A percentile compares a stretch with the other conserved stretches of the same genome.
These are phyloP conservation scores for Pistacia vera DNA, from an alignment of 345 rosid species.

Conservation along the genomic window DNA sequence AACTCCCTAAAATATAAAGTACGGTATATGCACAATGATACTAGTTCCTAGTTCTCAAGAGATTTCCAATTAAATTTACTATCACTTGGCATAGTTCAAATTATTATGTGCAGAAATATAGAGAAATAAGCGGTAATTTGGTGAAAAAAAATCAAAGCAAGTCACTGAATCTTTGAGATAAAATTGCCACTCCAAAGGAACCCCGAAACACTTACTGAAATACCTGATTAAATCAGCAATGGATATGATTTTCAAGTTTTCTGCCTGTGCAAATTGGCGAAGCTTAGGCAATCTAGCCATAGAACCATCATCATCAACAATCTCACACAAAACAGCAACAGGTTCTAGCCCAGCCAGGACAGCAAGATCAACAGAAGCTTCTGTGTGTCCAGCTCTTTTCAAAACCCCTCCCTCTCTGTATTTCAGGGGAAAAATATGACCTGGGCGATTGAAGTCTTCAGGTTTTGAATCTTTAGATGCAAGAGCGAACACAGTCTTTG, in stretches of 20 bases:
- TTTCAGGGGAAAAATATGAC: constrained; percentile 82
- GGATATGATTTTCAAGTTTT: constrained; percentile 74
- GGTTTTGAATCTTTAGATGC: constrained; percentile 81
- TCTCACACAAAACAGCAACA: constrained; percentile 77
- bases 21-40: not conserved
- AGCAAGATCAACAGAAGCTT: constrained; percentile 91
- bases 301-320: constrained; percentile 97
- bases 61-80: not conserved
- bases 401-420: constrained; percentile 91
- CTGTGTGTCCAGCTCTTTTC: constrained; percentile 97
- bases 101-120: not conserved
- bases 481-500: constrained; percentile 64
- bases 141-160: not conserved
- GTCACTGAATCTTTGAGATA: not conserved
- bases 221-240: constrained; percentile 91
- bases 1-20: not conserved
- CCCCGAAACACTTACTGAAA: not conserved
- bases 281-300: constrained; percentile 96
- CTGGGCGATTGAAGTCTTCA: constrained; percentile 83
- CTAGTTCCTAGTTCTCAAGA: not conserved
- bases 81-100: not conserved
- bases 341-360: constrained; percentile 80
- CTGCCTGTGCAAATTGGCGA: constrained; percentile 57
- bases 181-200: constrained; percentile 4
- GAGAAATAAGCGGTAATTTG: not conserved